These are phyloP conservation scores for Scutellaria barbata DNA, from an alignment of 257 asterid genomes.

Conservation along the genomic window DNA sequence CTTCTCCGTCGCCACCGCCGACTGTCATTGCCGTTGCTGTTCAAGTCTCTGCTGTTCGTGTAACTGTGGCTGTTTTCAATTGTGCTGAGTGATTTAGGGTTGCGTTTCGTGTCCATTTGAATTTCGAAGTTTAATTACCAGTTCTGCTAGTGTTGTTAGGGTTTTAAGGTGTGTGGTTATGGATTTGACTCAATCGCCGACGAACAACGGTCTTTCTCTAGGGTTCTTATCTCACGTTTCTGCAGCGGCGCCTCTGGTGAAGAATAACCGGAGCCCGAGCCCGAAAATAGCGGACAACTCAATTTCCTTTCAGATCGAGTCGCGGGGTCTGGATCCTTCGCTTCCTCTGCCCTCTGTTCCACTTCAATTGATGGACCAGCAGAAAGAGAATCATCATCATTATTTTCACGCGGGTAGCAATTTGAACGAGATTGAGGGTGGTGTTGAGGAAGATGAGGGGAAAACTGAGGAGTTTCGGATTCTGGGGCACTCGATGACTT, in stretches of 20 bases:
- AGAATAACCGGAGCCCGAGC: conserved; percentile 40
- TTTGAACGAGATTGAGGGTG: conserved; percentile 31
- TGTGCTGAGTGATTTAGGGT: conserved; percentile 25
- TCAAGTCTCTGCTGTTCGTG: conserved; percentile 33
- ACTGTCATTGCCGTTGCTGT: conserved; percentile 22
- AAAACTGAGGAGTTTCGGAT: conserved; percentile 63
- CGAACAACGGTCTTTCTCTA: conserved; percentile 55
- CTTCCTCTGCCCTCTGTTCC: conserved; percentile 56
- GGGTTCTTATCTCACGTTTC: conserved; percentile 69
- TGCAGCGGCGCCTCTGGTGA: conserved; percentile 32
- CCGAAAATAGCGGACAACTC: conserved; percentile 54
- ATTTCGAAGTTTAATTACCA: neutral
- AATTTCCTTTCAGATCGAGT: conserved; percentile 67
- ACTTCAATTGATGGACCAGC: conserved; percentile 76
- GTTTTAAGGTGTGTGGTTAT: conserved; percentile 34
- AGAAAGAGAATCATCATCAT: conserved; percentile 40
- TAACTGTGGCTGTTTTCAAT: conserved; percentile 36
- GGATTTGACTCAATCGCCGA: conserved; percentile 66
- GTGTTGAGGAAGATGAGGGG: conserved; percentile 47
- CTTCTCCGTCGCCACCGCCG: conserved; percentile 20
- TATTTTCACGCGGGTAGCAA: conserved; percentile 24
- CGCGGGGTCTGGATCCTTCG: conserved; percentile 47
- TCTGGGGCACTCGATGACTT: conserved; percentile 71
- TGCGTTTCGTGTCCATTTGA: conserved; percentile 19
- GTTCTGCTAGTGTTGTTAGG: neutral